Evolutionary conservation across 495 filamentous ascomycete genomes (phyloP).

Genomic region (Hyaloscypha hepaticicola): DNA sequence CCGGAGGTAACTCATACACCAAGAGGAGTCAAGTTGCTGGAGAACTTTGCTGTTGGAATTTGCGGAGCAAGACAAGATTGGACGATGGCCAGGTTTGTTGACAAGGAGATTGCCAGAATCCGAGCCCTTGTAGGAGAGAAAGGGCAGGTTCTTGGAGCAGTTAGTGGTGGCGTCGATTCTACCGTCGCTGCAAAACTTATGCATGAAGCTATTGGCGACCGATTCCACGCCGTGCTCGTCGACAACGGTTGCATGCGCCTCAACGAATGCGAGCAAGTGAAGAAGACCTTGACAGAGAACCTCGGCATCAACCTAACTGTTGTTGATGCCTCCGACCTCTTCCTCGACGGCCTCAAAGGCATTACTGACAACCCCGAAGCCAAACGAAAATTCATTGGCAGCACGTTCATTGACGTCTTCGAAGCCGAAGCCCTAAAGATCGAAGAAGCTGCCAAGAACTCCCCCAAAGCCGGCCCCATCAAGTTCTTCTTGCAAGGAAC

Average conservation of each 20-base stretch:
- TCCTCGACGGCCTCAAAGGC: conserved; percentile 72
- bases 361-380: conserved; percentile 76
- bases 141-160: conserved; percentile 81
- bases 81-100: conserved; percentile 79
- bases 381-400: conserved; percentile 93
- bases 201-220: conserved; percentile 76
- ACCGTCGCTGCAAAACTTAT: conserved; percentile 89
- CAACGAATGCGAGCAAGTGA: conserved; percentile 77
- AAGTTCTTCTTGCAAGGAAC: conserved; percentile 88
- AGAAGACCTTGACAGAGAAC: conserved; percentile 70
- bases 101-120: conserved; percentile 76
- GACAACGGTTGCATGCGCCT: conserved; percentile 88
- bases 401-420: conserved; percentile 80
- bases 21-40: conserved; percentile 60
- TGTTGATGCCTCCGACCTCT: conserved; percentile 73
- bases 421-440: conserved; percentile 77
- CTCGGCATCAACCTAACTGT: conserved; percentile 91
- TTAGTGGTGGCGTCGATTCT: conserved; percentile 88
- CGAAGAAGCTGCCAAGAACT: conserved; percentile 61
- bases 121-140: conserved; percentile 71
- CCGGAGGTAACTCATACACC: conserved; percentile 78
- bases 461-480: conserved; percentile 63
- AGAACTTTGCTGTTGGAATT: conserved; percentile 80
- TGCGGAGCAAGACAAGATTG: conserved; percentile 73
- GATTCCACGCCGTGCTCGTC: conserved; percentile 87